These are phyloP conservation scores for Wickerhamiella siamensis DNA, from an alignment of 805 yeast species.

Conservation along the genomic window DNA sequence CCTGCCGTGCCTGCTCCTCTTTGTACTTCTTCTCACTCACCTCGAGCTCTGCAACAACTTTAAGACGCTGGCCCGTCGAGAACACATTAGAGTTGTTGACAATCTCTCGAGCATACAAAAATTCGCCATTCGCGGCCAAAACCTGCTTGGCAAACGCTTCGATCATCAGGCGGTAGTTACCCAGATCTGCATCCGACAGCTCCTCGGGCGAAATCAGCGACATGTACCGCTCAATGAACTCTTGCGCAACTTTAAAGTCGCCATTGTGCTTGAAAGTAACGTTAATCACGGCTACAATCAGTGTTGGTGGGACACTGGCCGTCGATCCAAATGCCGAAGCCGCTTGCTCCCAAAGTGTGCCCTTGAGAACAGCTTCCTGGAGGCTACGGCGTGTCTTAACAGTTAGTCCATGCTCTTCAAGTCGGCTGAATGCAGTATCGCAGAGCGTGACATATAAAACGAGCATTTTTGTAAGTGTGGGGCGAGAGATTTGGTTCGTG, in stretches of 20 bases:
- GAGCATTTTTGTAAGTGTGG: not conserved
- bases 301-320: constrained; percentile 6
- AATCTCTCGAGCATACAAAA: constrained; percentile 10
- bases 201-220: not conserved
- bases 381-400: not conserved
- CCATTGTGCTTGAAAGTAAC: constrained; percentile 5
- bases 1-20: not conserved
- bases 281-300: constrained; percentile 5
- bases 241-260: constrained; percentile 6
- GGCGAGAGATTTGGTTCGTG: not conserved
- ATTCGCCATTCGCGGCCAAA: constrained; percentile 4
- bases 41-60: not conserved
- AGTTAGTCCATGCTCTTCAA: not conserved
- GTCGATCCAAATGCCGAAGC: constrained; percentile 3
- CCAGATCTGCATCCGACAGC: not conserved
- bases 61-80: not conserved
- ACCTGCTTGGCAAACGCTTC: constrained; percentile 5
- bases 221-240: constrained; percentile 7
- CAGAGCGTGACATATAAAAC: not conserved
- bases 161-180: not conserved
- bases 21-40: not conserved
- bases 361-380: not conserved
- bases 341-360: constrained; percentile 1
- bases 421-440: not conserved
- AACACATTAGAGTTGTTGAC: not conserved